A percentile compares a stretch with the other conserved stretches of the same genome.
phyloP scores from a whole-genome alignment of 2,329 filamentous ascomycete species.

The Phaeosphaeria sp. region DNA sequence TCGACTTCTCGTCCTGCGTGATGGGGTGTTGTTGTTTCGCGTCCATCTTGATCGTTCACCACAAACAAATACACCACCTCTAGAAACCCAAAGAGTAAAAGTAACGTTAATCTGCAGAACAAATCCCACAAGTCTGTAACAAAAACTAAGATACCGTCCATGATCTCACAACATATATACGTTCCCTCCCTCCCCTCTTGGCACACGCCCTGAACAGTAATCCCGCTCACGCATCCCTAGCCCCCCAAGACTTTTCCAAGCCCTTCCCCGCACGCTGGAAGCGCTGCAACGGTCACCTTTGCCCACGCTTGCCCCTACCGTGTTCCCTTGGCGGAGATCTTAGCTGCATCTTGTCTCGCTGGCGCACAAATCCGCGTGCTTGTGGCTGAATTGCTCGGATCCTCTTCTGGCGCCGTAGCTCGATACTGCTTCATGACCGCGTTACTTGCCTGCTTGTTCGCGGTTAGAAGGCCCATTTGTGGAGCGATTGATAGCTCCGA shows the following conservation, averaged over 20 bases:
- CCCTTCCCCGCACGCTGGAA: slow-evolving; percentile 38
- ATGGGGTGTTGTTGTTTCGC: slow-evolving; percentile 11
- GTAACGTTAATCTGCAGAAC: not conserved
- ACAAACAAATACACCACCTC: no score
- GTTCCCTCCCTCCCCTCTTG: slow-evolving; percentile 10
- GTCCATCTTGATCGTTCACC: slow-evolving; percentile 2
- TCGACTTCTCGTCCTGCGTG: slow-evolving; percentile 23
- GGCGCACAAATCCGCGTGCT: not conserved
- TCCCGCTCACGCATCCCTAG: slow-evolving; percentile 3
- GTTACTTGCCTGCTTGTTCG: not conserved
- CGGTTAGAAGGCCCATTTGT: not conserved
- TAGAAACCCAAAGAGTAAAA: no score
- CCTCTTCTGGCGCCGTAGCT: slow-evolving; percentile 6
- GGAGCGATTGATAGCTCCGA: not conserved
- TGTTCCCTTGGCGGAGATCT: slow-evolving; percentile 18
- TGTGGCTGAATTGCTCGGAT: not conserved
- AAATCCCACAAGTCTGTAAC: not conserved
- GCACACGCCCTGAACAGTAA: slow-evolving; percentile 3
- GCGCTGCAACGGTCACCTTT: slow-evolving; percentile 10
- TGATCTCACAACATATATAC: not conserved
- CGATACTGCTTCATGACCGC: not conserved
- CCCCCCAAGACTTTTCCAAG: slow-evolving; percentile 18
- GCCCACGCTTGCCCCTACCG: no score
- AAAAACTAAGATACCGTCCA: not conserved
- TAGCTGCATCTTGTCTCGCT: slow-evolving; percentile 4